These are phyloP conservation scores for Nevesoporus exiguus DNA, from an alignment of 768 basidiomycete species.

Conservation along the genomic window DNA sequence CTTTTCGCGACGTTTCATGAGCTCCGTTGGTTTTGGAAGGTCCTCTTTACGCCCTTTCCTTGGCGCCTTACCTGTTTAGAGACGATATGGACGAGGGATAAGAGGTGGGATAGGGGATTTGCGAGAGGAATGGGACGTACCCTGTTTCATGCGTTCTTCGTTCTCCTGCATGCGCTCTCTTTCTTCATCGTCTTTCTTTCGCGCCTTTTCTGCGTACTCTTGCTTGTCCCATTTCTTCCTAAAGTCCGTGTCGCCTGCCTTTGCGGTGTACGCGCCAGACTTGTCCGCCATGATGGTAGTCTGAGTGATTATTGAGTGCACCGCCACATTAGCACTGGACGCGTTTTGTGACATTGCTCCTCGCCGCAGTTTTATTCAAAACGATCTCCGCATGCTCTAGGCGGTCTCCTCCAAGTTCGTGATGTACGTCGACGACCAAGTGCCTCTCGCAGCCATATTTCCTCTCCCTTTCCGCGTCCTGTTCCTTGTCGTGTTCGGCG, in stretches of 20 bases:
- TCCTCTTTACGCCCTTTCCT: slow-evolving; percentile 62
- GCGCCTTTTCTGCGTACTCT: slow-evolving; percentile 81
- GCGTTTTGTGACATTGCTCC: no score
- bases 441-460: slow-evolving; percentile 54
- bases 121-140: slow-evolving; percentile 34
- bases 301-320: neutral
- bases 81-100: neutral
- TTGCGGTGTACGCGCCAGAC: slow-evolving; percentile 35
- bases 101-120: neutral
- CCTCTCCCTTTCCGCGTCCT: slow-evolving; percentile 94
- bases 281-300: slow-evolving; percentile 28
- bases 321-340: neutral
- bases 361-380: neutral
- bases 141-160: slow-evolving; percentile 80
- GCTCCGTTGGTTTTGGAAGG: slow-evolving; percentile 88
- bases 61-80: slow-evolving; percentile 74
- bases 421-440: slow-evolving; percentile 40
- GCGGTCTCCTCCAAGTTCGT: neutral
- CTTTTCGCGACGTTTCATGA: slow-evolving; percentile 84
- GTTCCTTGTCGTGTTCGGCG: slow-evolving; percentile 70
- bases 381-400: slow-evolving; percentile 7
- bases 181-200: slow-evolving; percentile 77
- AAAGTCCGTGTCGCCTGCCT: slow-evolving; percentile 65
- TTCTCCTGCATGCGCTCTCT: slow-evolving; percentile 82
- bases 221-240: slow-evolving; percentile 95